Conservation (phyloP, 495 filamentous ascomycete species). For the Jackrogersella minutella region DNA sequence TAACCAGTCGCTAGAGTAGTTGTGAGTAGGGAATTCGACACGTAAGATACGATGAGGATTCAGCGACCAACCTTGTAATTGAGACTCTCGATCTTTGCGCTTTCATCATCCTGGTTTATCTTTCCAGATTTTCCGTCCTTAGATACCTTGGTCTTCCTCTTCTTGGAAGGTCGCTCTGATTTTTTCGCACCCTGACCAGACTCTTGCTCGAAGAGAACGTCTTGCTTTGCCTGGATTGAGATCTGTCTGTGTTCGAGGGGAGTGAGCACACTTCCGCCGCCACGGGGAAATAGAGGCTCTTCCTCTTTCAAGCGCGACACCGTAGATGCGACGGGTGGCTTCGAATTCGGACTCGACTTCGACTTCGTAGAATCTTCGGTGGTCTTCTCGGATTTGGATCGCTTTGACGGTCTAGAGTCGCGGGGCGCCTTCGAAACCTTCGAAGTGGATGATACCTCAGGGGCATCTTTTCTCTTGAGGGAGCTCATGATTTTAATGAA, state of each 20-base stretch:
- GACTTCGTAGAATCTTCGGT: slow-evolving; percentile 23
- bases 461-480: slow-evolving; percentile 58
- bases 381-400: slow-evolving; percentile 52
- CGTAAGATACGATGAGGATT: background rate
- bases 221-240: slow-evolving; percentile 87
- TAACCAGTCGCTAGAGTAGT: slow-evolving; percentile 70
- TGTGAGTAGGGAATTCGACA: slow-evolving; percentile 50
- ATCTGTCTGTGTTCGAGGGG: slow-evolving; percentile 97
- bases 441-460: slow-evolving; percentile 48
- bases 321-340: slow-evolving; percentile 37
- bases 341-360: slow-evolving; percentile 35
- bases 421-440: slow-evolving; percentile 46
- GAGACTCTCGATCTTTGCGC: slow-evolving; percentile 80
- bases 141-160: slow-evolving; percentile 60
- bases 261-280: slow-evolving; percentile 88
- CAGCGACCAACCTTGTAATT: slow-evolving; percentile 79
- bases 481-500: slow-evolving; percentile 50
- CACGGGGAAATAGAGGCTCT: slow-evolving; percentile 89
- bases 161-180: slow-evolving; percentile 57
- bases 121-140: slow-evolving; percentile 58
- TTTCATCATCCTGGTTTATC: slow-evolving; percentile 57
- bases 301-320: slow-evolving; percentile 68
- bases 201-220: slow-evolving; percentile 91
- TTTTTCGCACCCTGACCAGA: slow-evolving; percentile 55
- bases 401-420: slow-evolving; percentile 53